Evolutionary conservation across 176 grass and related monocot genomes (phyloP).

Genomic region (Neostapfia colusana): DNA sequence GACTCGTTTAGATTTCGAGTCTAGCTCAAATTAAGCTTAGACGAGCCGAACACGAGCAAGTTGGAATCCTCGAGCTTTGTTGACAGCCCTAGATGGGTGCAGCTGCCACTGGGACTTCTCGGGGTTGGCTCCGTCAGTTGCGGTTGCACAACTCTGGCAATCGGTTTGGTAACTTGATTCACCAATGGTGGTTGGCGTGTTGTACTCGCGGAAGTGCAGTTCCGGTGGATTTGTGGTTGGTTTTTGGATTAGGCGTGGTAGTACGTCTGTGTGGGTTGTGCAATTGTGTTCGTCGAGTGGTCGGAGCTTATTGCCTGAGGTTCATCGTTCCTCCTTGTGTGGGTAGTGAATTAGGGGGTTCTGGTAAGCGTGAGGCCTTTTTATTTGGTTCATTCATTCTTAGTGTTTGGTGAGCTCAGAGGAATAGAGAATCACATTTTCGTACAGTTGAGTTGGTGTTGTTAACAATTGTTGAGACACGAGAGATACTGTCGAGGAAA

Average conservation of each 20-base stretch:
- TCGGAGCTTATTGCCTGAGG: neutral
- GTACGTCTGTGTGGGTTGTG: neutral
- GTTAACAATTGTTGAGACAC: neutral
- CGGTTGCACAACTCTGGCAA: neutral
- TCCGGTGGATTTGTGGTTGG: constrained; percentile 10
- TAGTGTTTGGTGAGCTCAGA: neutral
- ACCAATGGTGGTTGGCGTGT: neutral
- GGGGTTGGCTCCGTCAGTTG: neutral
- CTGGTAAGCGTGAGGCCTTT: neutral
- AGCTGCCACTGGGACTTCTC: neutral
- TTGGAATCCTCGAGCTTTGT: no score
- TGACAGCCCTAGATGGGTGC: no score
- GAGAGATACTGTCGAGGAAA: no score
- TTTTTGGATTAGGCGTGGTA: neutral
- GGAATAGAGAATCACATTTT: neutral
- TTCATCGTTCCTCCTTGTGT: neutral
- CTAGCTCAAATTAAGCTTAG: no score
- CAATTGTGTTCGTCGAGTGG: constrained; percentile 4
- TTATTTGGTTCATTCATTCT: neutral
- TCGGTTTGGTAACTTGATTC: constrained; percentile 1
- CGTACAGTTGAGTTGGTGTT: neutral
- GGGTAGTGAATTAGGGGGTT: neutral
- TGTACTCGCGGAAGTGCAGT: constrained; percentile 4
- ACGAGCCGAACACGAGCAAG: no score
- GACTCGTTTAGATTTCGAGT: no score